These are phyloP conservation scores for Trametes pubescens DNA, from an alignment of 1,284 basidiomycete genomes.

Conservation along the genomic window DNA sequence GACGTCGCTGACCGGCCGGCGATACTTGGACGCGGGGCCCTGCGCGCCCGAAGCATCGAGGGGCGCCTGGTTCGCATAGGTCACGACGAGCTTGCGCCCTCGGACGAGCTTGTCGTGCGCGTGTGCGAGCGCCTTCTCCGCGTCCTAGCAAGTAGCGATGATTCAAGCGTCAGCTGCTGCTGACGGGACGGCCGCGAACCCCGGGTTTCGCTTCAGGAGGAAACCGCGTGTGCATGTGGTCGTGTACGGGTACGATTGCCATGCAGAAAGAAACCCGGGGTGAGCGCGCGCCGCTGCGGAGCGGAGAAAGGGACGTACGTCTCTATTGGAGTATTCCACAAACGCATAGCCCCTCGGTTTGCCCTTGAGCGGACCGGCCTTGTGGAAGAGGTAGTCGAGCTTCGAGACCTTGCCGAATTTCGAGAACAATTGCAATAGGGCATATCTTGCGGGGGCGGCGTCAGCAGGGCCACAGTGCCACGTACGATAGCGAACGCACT, in stretches of 20 bases:
- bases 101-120: slow-evolving; percentile 86
- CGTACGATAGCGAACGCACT: slow-evolving; percentile 59
- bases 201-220: slow-evolving; percentile 32
- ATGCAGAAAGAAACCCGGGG: slow-evolving; percentile 53
- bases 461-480: slow-evolving; percentile 1
- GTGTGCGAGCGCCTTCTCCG: slow-evolving; percentile 77
- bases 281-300: slow-evolving; percentile 48
- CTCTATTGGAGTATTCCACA: slow-evolving; percentile 81
- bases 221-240: slow-evolving; percentile 25
- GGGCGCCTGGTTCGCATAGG: slow-evolving; percentile 86
- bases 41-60: slow-evolving; percentile 42
- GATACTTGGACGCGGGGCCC: slow-evolving; percentile 38
- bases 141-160: slow-evolving; percentile 67
- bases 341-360: slow-evolving; percentile 97
- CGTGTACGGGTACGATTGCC: slow-evolving; percentile 23
- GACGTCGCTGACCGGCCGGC: slow-evolving; percentile 62
- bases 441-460: slow-evolving; percentile 61
- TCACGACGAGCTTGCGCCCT: slow-evolving; percentile 89
- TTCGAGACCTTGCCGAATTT: slow-evolving; percentile 93
- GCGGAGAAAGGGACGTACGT: slow-evolving; percentile 65
- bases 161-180: slow-evolving; percentile 22
- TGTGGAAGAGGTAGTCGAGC: slow-evolving; percentile 96
- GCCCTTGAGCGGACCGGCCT: slow-evolving; percentile 86
- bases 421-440: slow-evolving; percentile 88
- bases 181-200: slow-evolving; percentile 20